Conservation (phyloP, 2,329 filamentous ascomycete species). For the Albophoma yamanashiensis region DNA sequence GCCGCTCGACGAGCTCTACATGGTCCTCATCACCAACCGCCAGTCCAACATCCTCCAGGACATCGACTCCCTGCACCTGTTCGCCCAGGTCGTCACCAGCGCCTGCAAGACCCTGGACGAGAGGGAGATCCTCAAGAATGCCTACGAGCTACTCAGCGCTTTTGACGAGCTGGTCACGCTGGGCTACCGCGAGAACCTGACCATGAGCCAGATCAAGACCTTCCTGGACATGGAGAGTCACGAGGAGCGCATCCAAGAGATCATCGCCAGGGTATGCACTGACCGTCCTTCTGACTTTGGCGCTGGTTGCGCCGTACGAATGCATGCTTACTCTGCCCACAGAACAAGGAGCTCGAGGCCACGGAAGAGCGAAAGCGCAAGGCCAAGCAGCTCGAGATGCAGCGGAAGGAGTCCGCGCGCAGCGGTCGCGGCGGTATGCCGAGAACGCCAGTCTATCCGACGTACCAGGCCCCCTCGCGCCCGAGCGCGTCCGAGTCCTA, state of each 20-base stretch:
- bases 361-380: conserved; percentile 97
- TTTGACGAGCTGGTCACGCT: conserved; percentile 96
- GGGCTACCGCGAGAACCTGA: conserved; percentile 92
- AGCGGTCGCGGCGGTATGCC: conserved; percentile 56
- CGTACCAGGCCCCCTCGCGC: conserved; percentile 72
- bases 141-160: conserved; percentile 89
- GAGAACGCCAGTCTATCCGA: conserved; percentile 73
- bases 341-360: conserved; percentile 98
- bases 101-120: conserved; percentile 96
- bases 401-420: conserved; percentile 89
- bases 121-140: conserved; percentile 87
- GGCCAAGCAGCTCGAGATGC: conserved; percentile 97
- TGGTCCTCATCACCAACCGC: conserved; percentile 98
- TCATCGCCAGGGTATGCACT: conserved; percentile 68
- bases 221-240: conserved; percentile 99
- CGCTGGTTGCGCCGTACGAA: not conserved
- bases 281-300: not conserved
- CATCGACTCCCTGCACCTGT: conserved; percentile 95
- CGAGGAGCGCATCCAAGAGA: conserved; percentile 97
- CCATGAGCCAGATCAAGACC: conserved; percentile 94
- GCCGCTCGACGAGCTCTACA: conserved; percentile 97
- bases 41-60: conserved; percentile 99
- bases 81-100: conserved; percentile 92
- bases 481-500: conserved; percentile 71
- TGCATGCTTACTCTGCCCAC: conserved; percentile 14